Evolutionary conservation across 768 basidiomycete species (phyloP).

Genomic region (Suillus alpinus): DNA sequence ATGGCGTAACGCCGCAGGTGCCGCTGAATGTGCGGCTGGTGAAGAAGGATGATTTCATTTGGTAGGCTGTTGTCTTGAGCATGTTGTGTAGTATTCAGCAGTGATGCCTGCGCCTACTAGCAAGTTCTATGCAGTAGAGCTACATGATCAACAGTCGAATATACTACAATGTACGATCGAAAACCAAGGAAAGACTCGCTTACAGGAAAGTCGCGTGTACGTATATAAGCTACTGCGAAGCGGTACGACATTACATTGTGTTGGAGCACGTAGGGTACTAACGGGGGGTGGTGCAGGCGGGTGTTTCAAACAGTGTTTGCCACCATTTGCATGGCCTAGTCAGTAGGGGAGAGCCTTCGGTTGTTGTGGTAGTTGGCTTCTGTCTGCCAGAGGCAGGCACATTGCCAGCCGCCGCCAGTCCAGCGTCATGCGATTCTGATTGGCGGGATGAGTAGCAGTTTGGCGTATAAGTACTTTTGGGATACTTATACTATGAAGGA

Average conservation of each 20-base stretch:
- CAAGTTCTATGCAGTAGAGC: neutral
- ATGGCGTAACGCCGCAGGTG: constrained; percentile 15
- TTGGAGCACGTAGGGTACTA: too few relatives aligned
- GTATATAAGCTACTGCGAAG: neutral
- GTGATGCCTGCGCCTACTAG: neutral
- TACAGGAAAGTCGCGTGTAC: neutral
- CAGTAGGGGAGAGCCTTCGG: too few relatives aligned
- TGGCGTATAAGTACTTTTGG: neutral
- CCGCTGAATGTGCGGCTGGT: neutral
- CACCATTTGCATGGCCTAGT: too few relatives aligned
- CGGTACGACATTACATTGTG: neutral
- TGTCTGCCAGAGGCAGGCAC: too few relatives aligned
- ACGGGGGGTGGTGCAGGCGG: too few relatives aligned
- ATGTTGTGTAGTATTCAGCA: neutral
- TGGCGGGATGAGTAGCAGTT: neutral
- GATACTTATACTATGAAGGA: too few relatives aligned
- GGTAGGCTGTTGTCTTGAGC: neutral
- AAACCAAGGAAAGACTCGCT: neutral
- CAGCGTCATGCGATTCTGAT: too few relatives aligned
- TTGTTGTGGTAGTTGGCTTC: too few relatives aligned
- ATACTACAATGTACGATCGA: neutral
- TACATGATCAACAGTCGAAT: neutral
- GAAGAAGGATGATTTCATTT: neutral
- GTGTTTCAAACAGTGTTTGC: too few relatives aligned
- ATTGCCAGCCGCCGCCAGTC: too few relatives aligned